Percentiles rank a stretch among this genome's conserved stretches.
These are phyloP conservation scores for Grigorovia humatica DNA, from an alignment of 805 yeast species.

Conservation along the genomic window DNA sequence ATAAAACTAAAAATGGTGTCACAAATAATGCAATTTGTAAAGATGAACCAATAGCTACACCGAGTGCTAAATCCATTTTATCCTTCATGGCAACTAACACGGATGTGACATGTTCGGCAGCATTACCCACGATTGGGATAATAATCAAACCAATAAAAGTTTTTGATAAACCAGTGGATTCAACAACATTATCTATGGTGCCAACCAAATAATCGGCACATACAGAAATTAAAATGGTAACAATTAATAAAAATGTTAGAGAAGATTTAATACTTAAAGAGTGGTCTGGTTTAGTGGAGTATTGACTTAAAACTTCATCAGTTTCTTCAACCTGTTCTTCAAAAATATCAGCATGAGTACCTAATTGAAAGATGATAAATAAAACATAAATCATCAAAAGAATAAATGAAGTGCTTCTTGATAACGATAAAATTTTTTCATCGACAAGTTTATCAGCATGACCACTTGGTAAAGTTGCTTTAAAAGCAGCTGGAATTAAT, in stretches of 20 bases:
- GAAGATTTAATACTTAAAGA: slow-evolving; percentile 45
- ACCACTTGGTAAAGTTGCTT: slow-evolving; percentile 53
- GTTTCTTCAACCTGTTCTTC: slow-evolving; percentile 42
- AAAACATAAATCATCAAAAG: slow-evolving; percentile 66
- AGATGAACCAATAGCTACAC: slow-evolving; percentile 94
- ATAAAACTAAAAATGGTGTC: slow-evolving; percentile 86
- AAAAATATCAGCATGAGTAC: slow-evolving; percentile 71
- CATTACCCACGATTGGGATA: slow-evolving; percentile 95
- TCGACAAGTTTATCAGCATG: slow-evolving; percentile 29
- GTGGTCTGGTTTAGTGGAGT: slow-evolving; percentile 14
- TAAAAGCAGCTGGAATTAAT: slow-evolving; percentile 92
- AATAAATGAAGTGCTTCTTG: slow-evolving; percentile 79
- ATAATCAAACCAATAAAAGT: slow-evolving; percentile 90
- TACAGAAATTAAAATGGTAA: slow-evolving; percentile 73
- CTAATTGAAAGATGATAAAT: slow-evolving; percentile 78
- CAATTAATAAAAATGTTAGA: slow-evolving; percentile 40
- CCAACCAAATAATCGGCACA: slow-evolving; percentile 94
- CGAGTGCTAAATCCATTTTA: slow-evolving; percentile 94
- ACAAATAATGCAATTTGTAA: slow-evolving; percentile 91
- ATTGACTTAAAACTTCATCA: slow-evolving; percentile 25
- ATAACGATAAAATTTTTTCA: slow-evolving; percentile 51
- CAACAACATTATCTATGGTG: slow-evolving; percentile 84
- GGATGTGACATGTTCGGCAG: slow-evolving; percentile 98
- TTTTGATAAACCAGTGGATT: slow-evolving; percentile 74
- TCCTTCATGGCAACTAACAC: slow-evolving; percentile 89